Evolutionary conservation across 2,329 filamentous ascomycete genomes (phyloP), one percentile per base, ranked within the genome.

Genomic region (Colletotrichum sp.): DNA sequence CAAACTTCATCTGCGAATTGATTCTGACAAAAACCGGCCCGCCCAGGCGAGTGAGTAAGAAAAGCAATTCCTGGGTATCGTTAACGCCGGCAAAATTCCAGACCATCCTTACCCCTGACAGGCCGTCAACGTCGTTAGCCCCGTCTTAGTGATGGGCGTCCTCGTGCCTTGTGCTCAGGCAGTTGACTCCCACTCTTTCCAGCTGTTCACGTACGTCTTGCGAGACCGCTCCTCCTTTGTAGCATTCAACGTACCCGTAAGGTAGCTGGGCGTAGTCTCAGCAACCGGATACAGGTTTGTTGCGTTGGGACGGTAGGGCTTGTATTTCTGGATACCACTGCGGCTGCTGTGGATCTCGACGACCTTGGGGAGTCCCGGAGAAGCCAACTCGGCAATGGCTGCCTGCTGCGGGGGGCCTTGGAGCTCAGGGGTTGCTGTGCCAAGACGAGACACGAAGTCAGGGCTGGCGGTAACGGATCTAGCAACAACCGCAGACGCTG

Each of bases 321-420:
- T 72, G 55, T 77, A 78, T 26, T 62, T 72, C 55, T 73, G 72
- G 32, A 55, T 26, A 49, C 71, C 69, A 15, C 36, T 77, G 30
- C 77, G 77, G 36, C 18, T 78, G 64, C 72, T 77, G 26, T 71
- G 63, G 28, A 78, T 77, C 63, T 78, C 68, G 13, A 78, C 69
- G 36, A 78, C 63, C 39, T 44, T 77, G 16, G 77, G 77, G 9
- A 73, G 69, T 24, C 77, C 77, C 5, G 72, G 77, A 7, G 75
- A 78, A 32, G 72, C 72, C 39, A 77, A 39, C 67, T 77, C 76
- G 30, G 72, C 76, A 34, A 78, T 32, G 16, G 76, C 75, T 18
- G 77, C 77, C 28, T 69, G 62, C 68, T 77, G 70, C 16, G 77
- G 77, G 15, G 76, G 73, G 16, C 72, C 76, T 6, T 77, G 76